Evolutionary conservation across 495 filamentous ascomycete species (phyloP), one percentile per base, ranked within the genome.

Genomic region (Schizothecium vesticola): DNA sequence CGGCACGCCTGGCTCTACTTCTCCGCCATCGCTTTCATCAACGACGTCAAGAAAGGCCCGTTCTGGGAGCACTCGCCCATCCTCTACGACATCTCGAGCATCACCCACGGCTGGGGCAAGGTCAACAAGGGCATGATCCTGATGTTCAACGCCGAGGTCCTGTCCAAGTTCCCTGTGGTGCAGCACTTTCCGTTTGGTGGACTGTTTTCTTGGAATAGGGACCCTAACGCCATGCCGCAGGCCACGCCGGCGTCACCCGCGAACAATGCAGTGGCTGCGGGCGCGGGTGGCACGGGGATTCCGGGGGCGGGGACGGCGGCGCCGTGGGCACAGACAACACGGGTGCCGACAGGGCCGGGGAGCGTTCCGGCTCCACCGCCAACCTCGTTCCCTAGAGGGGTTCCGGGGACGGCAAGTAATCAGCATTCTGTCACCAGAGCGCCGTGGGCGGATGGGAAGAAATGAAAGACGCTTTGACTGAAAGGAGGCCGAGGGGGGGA

Each of bases 61-160:
- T 99, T 99, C 78, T 98, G 95, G 96, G 95, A 98, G 72, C 95
- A 99, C 74, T 96, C 92, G 67, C 96, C 93, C 2, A 94, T 96
- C 74, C 83, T 99, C 21, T 99, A 88, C 74, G 96, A 99, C 79
- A 93, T 99, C 33, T 94, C 91, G 5, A 95, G 95, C 21, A 88
- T 99, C 66, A 87, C 84, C 67, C 86, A 90, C 64, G 96, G 95
- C 33, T 99, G 95, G 95, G 95, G 89, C 26, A 99, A 99, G 81
- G 96, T 99, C 70, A 98, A 98, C 77, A 98, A 97, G 86, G 94
- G 94, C 31, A 97, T 99, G 95, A 89, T 94, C 73, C 94, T 93
- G 77, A 99, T 99, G 95, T 98, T 94, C 77, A 89, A 94, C 69
- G 91, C 90, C 68, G 96, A 99, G 74, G 94, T 99, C 0, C 81